phyloP scores from a whole-genome alignment of 2,329 filamentous ascomycete species.

The Diaporthe sp. region DNA sequence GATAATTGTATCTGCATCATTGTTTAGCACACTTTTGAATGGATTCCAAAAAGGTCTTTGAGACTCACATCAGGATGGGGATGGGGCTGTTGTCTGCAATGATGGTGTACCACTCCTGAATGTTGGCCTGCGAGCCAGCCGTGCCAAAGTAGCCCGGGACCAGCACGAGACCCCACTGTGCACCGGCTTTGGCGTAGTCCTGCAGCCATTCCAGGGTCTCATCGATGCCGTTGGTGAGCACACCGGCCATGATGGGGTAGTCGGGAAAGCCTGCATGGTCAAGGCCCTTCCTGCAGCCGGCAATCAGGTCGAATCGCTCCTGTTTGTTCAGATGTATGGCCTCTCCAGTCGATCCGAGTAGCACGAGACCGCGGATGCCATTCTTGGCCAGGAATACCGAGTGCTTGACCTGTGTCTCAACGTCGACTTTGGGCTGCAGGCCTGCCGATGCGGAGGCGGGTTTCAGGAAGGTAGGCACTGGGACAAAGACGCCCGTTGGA shows the following conservation, averaged over 20 bases:
- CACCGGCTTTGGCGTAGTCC: slow-evolving; percentile 67
- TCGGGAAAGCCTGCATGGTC: slow-evolving; percentile 67
- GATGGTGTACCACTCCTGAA: slow-evolving; percentile 71
- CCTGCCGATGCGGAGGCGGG: slow-evolving; percentile 57
- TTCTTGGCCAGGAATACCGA: slow-evolving; percentile 70
- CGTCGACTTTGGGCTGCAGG: slow-evolving; percentile 66
- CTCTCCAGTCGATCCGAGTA: slow-evolving; percentile 75
- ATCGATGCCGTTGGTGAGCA: slow-evolving; percentile 72
- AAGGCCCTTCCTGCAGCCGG: slow-evolving; percentile 68
- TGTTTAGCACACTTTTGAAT: slow-evolving; percentile 11
- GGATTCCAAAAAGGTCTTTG: not conserved
- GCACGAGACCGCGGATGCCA: slow-evolving; percentile 72
- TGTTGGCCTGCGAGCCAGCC: slow-evolving; percentile 68
- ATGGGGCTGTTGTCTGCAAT: slow-evolving; percentile 73
- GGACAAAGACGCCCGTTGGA: slow-evolving; percentile 70
- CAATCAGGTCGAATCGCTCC: slow-evolving; percentile 69
- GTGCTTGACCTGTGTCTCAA: slow-evolving; percentile 70
- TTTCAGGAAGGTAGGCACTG: slow-evolving; percentile 75
- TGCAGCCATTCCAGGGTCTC: slow-evolving; percentile 64
- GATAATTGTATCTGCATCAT: slow-evolving; percentile 65
- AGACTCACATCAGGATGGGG: slow-evolving; percentile 71
- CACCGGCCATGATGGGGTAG: slow-evolving; percentile 73
- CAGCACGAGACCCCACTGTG: slow-evolving; percentile 73
- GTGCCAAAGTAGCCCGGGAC: slow-evolving; percentile 76
- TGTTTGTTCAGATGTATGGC: slow-evolving; percentile 71